These are phyloP conservation scores for Globisporangium orthogonon DNA, from an alignment of 352 stramenopile genomes.

Conservation along the genomic window DNA sequence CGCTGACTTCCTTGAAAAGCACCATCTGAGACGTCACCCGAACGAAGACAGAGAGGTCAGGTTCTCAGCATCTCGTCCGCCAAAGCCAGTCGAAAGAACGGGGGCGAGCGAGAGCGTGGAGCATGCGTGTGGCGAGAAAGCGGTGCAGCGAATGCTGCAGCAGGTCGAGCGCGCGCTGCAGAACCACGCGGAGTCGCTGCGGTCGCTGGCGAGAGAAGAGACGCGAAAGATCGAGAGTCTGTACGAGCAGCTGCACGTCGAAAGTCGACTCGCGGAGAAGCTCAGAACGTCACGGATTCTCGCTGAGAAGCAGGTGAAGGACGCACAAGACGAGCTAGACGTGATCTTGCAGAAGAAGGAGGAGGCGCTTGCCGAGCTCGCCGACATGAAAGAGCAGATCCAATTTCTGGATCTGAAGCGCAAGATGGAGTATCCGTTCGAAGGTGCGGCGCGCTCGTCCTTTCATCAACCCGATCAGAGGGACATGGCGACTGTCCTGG, in stretches of 20 bases:
- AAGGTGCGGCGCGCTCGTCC: conserved; percentile 2
- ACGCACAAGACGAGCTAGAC: conserved; percentile 29
- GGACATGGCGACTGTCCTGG: conserved; percentile 16
- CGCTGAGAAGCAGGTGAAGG: conserved; percentile 22
- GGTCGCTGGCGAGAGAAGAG: conserved; percentile 35
- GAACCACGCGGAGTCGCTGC: conserved; percentile 44
- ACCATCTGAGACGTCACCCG: conserved; percentile 43
- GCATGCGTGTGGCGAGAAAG: conserved; percentile 7
- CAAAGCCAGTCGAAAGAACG: neutral
- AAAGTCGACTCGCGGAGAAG: conserved; percentile 40
- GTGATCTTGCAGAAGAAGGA: conserved; percentile 29
- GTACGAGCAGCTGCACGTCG: conserved; percentile 45
- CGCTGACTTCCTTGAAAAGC: conserved; percentile 50
- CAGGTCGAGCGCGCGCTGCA: conserved; percentile 39
- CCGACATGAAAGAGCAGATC: conserved; percentile 50
- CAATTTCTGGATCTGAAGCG: conserved; percentile 34
- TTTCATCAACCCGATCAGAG: neutral
- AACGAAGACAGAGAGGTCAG: conserved; percentile 17
- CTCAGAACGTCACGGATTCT: conserved; percentile 21
- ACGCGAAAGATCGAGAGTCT: conserved; percentile 36
- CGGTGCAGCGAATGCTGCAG: conserved; percentile 45
- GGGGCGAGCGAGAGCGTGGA: neutral
- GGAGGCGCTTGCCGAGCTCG: conserved; percentile 24
- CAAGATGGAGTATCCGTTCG: conserved; percentile 27
- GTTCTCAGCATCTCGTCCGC: neutral